phyloP scores from a whole-genome alignment of 2,329 filamentous ascomycete genomes.

The Colletotrichum theobromicola region DNA sequence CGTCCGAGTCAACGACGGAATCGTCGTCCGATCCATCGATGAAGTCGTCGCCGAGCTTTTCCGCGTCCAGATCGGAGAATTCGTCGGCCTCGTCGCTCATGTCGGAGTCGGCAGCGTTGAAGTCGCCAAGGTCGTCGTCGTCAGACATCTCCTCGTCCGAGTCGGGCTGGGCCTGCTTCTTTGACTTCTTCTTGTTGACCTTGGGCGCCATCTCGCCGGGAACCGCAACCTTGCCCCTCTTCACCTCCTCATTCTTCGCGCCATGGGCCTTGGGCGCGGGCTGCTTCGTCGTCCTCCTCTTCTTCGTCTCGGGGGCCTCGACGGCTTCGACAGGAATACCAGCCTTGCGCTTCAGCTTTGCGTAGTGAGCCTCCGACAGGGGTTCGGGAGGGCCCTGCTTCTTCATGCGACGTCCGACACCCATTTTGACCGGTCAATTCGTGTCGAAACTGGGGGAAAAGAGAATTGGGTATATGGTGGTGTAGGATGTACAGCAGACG shows the following conservation, averaged over 20 bases:
- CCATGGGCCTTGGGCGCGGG: constrained; percentile 36
- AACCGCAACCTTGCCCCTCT: constrained; percentile 33
- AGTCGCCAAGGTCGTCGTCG: constrained; percentile 34
- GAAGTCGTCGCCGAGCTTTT: constrained; percentile 62
- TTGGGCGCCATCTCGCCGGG: constrained; percentile 22
- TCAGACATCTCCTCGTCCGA: constrained; percentile 22
- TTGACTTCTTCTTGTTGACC: constrained; percentile 31
- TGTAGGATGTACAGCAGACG: background rate
- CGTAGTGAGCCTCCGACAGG: constrained; percentile 80
- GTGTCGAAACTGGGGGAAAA: constrained; percentile 21
- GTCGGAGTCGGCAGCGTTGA: constrained; percentile 40
- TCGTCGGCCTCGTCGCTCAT: constrained; percentile 51
- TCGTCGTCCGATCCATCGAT: constrained; percentile 58
- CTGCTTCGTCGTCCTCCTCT: constrained; percentile 46
- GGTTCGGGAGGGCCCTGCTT: constrained; percentile 89
- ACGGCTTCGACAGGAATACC: constrained; percentile 66
- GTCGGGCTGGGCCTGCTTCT: constrained; percentile 28
- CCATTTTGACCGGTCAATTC: constrained; percentile 65
- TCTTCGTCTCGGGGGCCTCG: constrained; percentile 70
- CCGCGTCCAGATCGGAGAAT: constrained; percentile 44
- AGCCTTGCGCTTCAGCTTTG: constrained; percentile 85
- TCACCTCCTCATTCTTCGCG: constrained; percentile 37
- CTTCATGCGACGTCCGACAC: constrained; percentile 88
- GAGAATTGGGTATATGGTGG: constrained; percentile 5
- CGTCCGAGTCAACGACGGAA: constrained; percentile 76